phyloP scores from a whole-genome alignment of 1,284 basidiomycete species.

The Mycosarcoma maydis region DNA sequence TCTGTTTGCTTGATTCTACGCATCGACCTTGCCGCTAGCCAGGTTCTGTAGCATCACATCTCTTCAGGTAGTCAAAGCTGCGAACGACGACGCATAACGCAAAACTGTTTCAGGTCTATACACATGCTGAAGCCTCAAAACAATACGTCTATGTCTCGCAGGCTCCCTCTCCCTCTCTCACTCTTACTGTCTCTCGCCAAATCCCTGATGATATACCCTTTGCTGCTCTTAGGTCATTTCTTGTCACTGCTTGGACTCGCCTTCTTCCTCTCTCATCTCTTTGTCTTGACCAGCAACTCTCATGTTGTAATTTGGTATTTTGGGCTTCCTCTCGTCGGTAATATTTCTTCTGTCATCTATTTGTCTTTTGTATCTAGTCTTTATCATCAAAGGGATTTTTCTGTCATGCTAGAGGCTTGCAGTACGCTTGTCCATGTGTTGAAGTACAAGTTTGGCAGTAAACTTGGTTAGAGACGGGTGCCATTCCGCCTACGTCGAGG shows the following conservation, averaged over 20 bases:
- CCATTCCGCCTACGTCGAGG: too few species aligned
- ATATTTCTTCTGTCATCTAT: slow-evolving; percentile 5
- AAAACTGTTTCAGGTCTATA: too few species aligned
- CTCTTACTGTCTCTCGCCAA: not conserved
- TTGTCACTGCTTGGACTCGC: not conserved
- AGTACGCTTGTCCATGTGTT: too few species aligned
- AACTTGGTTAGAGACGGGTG: too few species aligned
- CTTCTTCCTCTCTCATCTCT: not conserved
- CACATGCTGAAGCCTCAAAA: slow-evolving; percentile 1
- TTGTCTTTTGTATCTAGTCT: slow-evolving; percentile 13
- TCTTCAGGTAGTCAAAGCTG: too few species aligned
- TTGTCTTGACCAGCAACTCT: slow-evolving; percentile 4
- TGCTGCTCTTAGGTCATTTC: not conserved
- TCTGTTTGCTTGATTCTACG: too few species aligned
- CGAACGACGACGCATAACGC: too few species aligned
- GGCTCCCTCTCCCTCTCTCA: not conserved
- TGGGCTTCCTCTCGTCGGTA: not conserved
- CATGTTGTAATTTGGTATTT: slow-evolving; percentile 1
- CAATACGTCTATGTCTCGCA: too few species aligned
- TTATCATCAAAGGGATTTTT: not conserved
- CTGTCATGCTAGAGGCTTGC: not conserved
- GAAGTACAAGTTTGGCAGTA: too few species aligned
- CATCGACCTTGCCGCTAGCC: too few species aligned
- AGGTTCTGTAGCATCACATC: not conserved
- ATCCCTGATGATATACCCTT: slow-evolving; percentile 2